A percentile compares a stretch with the other conserved stretches of the same genome.
phyloP scores from a whole-genome alignment of 2,329 filamentous ascomycete genomes.

The Neofusicoccum cordaticola region DNA sequence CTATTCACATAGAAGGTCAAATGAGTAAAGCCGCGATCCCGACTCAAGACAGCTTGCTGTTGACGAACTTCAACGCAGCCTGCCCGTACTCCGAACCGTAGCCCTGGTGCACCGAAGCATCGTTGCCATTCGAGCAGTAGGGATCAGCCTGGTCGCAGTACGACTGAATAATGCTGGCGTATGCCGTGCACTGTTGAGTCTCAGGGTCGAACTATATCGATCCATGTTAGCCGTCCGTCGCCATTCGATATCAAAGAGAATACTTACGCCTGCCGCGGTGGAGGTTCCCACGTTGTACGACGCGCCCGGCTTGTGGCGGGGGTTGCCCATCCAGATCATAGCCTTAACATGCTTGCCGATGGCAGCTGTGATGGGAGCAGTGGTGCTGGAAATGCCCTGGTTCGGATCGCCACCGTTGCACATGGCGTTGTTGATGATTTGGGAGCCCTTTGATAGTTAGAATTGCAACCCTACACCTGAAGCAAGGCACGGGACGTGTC shows the following conservation, averaged over 20 bases:
- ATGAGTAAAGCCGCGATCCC: too few relatives aligned
- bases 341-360: slow-evolving; percentile 22
- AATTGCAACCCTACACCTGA: too few relatives aligned
- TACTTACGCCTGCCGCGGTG: slow-evolving; percentile 25
- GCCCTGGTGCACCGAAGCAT: not conserved
- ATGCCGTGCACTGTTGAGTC: not conserved
- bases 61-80: slow-evolving; percentile 59
- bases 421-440: slow-evolving; percentile 9
- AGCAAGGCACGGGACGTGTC: too few relatives aligned
- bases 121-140: not conserved
- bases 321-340: slow-evolving; percentile 11
- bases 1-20: too few relatives aligned
- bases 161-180: slow-evolving; percentile 5
- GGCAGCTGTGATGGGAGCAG: not conserved
- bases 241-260: not conserved
- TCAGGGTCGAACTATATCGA: not conserved
- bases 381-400: not conserved
- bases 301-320: not conserved
- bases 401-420: not conserved
- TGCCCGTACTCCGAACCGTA: slow-evolving; percentile 29
- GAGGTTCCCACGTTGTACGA: slow-evolving; percentile 11
- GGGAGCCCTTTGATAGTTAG: not conserved
- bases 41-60: slow-evolving; percentile 44
- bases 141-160: slow-evolving; percentile 1
- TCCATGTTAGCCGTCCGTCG: not conserved